Evolutionary conservation across 768 basidiomycete species (phyloP).

Genomic region (Phanerodontia chrysosporium): DNA sequence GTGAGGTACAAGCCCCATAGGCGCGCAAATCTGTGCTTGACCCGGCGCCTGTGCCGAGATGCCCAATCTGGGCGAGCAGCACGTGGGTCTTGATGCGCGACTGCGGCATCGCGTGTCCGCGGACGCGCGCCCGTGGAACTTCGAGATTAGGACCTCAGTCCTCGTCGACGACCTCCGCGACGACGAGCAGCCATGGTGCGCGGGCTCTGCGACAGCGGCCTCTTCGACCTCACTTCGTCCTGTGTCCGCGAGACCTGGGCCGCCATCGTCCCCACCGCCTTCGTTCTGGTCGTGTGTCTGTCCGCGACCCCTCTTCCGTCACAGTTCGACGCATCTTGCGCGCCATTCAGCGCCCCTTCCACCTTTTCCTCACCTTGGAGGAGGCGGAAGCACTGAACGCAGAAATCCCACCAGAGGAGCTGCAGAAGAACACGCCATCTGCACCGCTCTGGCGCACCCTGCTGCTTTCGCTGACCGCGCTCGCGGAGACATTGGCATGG

Average conservation of each 20-base stretch:
- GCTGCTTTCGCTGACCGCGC: constrained; percentile 51
- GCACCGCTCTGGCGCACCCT: constrained; percentile 57
- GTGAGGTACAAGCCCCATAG: background rate
- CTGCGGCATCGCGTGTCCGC: too few species aligned
- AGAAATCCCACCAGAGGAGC: constrained; percentile 1
- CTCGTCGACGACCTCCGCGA: background rate
- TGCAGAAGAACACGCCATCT: constrained; percentile 14
- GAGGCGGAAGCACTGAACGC: constrained; percentile 25
- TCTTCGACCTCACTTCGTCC: constrained; percentile 19
- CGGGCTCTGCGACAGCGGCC: constrained; percentile 5
- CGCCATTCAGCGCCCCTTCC: constrained; percentile 16
- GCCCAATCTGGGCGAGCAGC: background rate
- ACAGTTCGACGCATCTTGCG: constrained; percentile 9
- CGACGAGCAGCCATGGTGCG: background rate
- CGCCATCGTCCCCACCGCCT: constrained; percentile 22
- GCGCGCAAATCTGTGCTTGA: background rate
- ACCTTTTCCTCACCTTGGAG: constrained; percentile 20
- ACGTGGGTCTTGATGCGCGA: background rate
- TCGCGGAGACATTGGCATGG: constrained; percentile 56
- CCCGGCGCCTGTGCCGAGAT: background rate
- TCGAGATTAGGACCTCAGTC: too few species aligned
- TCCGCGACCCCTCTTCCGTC: constrained; percentile 14
- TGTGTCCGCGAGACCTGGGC: constrained; percentile 26
- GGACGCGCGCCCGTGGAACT: too few species aligned
- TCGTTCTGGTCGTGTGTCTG: constrained; percentile 19